Conservation (phyloP, 2,329 filamentous ascomycete species). For the Cercospora zeae-maydis region DNA sequence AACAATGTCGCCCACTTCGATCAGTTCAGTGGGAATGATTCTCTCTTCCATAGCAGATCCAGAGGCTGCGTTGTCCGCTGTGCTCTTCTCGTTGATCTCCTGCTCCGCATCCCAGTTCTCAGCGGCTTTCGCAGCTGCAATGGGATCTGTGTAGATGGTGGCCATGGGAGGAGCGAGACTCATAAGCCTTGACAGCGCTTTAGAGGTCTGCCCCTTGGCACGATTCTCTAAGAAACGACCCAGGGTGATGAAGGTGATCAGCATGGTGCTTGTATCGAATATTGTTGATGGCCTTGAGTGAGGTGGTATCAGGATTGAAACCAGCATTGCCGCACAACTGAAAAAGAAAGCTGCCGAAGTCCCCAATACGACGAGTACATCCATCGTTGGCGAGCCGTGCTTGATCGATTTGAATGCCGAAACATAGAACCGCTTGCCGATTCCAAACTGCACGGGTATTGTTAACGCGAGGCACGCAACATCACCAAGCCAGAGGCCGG, state of each 20-base stretch:
- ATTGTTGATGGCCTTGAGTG: constrained; percentile 81
- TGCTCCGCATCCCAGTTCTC: constrained; percentile 64
- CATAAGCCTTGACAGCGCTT: constrained; percentile 90
- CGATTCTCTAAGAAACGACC: constrained; percentile 89
- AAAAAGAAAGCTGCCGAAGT: constrained; percentile 97
- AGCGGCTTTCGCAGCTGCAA: constrained; percentile 84
- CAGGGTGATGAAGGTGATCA: constrained; percentile 91
- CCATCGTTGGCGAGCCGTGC: constrained; percentile 93
- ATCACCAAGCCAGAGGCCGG: constrained; percentile 84
- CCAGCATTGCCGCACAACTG: constrained; percentile 79
- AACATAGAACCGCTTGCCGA: constrained; percentile 88
- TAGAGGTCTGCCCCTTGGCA: constrained; percentile 94
- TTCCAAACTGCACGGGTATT: constrained; percentile 91
- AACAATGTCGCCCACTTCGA: constrained; percentile 91
- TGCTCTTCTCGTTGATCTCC: constrained; percentile 44
- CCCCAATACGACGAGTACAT: constrained; percentile 88
- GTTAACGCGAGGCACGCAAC: constrained; percentile 79
- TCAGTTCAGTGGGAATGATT: constrained; percentile 85
- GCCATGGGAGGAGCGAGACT: constrained; percentile 94
- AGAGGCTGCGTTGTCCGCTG: constrained; percentile 38
- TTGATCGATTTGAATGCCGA: constrained; percentile 91
- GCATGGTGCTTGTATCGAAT: constrained; percentile 97
- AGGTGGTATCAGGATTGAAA: constrained; percentile 71
- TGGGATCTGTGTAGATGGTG: constrained; percentile 91
- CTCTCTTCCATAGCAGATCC: constrained; percentile 73